A percentile compares a stretch with the other conserved stretches of the same genome.
These are phyloP conservation scores for Hypoxylon sp. DNA, from an alignment of 2,329 filamentous ascomycete species.

Conservation along the genomic window DNA sequence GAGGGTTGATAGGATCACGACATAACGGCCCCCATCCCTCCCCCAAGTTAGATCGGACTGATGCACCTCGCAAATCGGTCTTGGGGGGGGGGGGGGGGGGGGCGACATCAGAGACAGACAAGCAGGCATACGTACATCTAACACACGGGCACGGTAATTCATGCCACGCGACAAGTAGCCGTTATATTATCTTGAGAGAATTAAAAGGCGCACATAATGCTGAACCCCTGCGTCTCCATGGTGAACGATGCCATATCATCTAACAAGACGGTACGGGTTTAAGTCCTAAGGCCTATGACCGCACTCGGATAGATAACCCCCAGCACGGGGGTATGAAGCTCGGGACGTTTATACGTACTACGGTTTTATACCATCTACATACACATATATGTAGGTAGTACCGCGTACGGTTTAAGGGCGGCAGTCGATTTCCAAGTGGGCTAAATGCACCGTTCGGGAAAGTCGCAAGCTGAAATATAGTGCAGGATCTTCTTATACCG, in stretches of 20 bases:
- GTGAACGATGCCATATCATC: no score
- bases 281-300: conserved; percentile 10
- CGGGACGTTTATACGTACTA: not conserved
- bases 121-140: conserved; percentile 1
- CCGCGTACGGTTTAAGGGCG: conserved; percentile 25
- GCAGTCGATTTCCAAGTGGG: conserved; percentile 29
- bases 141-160: no score
- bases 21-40: conserved; percentile 37
- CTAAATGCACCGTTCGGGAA: conserved; percentile 36
- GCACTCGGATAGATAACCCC: no score
- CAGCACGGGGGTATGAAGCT: no score
- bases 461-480: conserved; percentile 6
- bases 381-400: not conserved
- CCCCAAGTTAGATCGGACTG: conserved; percentile 24
- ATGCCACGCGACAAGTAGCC: conserved; percentile 25
- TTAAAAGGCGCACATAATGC: conserved; percentile 35
- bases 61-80: conserved; percentile 19
- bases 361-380: not conserved
- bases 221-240: conserved; percentile 16
- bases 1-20: conserved; percentile 32
- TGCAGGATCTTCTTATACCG: conserved; percentile 8
- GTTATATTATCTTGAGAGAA: conserved; percentile 29
- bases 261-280: conserved; percentile 14
- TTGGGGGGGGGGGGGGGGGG: conserved; percentile 11
- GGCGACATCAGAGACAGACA: conserved; percentile 6